These are phyloP conservation scores for Penicillium digitatum DNA, from an alignment of 2,329 filamentous ascomycete species.

Conservation along the genomic window DNA sequence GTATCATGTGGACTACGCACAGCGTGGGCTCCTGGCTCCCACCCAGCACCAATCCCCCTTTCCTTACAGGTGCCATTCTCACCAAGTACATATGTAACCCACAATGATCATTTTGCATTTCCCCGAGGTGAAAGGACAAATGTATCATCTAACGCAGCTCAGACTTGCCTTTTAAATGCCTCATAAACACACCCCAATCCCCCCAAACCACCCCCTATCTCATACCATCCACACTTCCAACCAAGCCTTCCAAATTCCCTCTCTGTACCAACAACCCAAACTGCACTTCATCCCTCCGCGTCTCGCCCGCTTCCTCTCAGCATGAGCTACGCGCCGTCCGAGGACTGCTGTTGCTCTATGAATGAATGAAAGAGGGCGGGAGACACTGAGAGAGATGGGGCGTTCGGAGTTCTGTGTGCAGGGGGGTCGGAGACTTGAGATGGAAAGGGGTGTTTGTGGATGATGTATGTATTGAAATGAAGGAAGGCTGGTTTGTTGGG, in stretches of 20 bases:
- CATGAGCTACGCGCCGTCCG: constrained; percentile 19
- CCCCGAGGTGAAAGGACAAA: background rate
- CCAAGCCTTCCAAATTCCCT: background rate
- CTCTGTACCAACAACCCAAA: constrained; percentile 1
- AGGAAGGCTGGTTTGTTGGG: background rate
- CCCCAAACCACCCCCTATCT: constrained; percentile 1
- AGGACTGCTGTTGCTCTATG: constrained; percentile 22
- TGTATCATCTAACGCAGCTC: constrained; percentile 18
- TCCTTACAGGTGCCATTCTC: background rate
- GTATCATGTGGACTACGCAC: no score
- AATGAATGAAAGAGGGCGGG: constrained; percentile 2
- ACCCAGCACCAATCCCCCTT: no score
- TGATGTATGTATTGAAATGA: background rate
- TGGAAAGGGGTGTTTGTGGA: background rate
- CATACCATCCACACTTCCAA: background rate
- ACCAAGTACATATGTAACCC: background rate
- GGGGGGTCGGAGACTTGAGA: background rate
- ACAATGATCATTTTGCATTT: background rate
- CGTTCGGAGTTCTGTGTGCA: background rate
- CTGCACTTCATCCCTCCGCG: background rate
- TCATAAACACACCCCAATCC: constrained; percentile 19
- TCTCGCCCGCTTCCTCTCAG: background rate
- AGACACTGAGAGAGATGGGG: background rate
- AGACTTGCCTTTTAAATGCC: constrained; percentile 31
- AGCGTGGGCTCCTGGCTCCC: background rate